phyloP scores from a whole-genome alignment of 2,329 filamentous ascomycete species.

The Sporothrix humicola region DNA sequence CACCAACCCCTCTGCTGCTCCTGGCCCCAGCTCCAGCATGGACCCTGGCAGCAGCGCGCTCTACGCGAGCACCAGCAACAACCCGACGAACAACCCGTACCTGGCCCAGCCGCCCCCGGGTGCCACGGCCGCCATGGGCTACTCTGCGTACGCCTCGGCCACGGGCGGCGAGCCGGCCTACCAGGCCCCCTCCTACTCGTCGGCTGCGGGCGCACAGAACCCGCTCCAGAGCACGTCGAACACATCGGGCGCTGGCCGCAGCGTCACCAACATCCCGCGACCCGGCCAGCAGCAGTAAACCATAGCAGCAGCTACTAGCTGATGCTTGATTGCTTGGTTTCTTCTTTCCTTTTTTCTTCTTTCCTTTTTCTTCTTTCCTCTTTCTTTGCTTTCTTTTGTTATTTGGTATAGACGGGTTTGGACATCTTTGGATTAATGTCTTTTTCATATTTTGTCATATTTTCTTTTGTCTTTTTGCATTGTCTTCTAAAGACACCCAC shows the following conservation, averaged over 20 bases:
- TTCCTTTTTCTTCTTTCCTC: not conserved
- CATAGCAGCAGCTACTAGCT: not conserved
- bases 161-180: conserved; percentile 12
- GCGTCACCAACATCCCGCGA: conserved; percentile 6
- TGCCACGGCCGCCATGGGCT: conserved; percentile 22
- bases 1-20: not conserved
- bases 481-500: not conserved
- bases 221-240: conserved; percentile 34
- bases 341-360: not conserved
- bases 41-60: not conserved
- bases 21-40: not conserved
- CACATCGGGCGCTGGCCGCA: conserved; percentile 11
- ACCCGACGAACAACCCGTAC: conserved; percentile 33
- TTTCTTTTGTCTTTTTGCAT: not conserved
- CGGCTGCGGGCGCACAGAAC: not conserved
- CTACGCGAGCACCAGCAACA: conserved; percentile 24
- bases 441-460: not conserved
- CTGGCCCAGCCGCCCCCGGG: conserved; percentile 10
- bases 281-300: conserved; percentile 1
- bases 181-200: not conserved
- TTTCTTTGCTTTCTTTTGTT: conserved; percentile 12
- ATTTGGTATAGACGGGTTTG: conserved; percentile 27
- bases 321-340: not conserved
- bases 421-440: conserved; percentile 29
- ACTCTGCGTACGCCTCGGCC: conserved; percentile 12